These are phyloP conservation scores for Fusarium sp. DNA, from an alignment of 2,329 filamentous ascomycete species.

Conservation along the genomic window DNA sequence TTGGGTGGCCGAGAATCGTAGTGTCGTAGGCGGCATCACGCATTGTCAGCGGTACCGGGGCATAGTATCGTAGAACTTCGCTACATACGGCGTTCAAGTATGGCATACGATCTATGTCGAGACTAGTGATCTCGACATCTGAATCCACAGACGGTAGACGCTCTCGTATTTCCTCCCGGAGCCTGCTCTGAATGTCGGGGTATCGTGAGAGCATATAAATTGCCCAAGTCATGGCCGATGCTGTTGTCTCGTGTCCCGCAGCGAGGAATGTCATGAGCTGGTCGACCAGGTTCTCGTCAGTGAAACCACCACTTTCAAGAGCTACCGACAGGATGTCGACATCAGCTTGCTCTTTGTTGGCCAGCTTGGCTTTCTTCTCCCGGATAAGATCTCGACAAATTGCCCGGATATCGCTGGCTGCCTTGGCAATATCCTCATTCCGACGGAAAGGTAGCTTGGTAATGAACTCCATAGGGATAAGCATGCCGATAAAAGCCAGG, in stretches of 20 bases:
- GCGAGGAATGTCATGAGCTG: slow-evolving; percentile 93
- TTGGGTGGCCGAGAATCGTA: slow-evolving; percentile 72
- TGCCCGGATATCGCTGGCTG: slow-evolving; percentile 72
- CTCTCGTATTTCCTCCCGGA: slow-evolving; percentile 78
- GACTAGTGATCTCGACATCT: slow-evolving; percentile 55
- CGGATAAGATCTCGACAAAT: slow-evolving; percentile 78
- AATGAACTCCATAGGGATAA: slow-evolving; percentile 76
- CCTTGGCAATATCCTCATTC: slow-evolving; percentile 75
- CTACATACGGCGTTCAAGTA: slow-evolving; percentile 86
- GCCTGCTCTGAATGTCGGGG: slow-evolving; percentile 74
- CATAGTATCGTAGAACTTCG: slow-evolving; percentile 81
- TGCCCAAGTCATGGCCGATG: slow-evolving; percentile 82
- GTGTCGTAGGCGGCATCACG: slow-evolving; percentile 77
- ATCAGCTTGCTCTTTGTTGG: slow-evolving; percentile 65
- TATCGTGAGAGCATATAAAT: slow-evolving; percentile 78
- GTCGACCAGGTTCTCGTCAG: slow-evolving; percentile 84
- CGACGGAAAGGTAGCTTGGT: slow-evolving; percentile 76
- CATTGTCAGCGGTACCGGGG: slow-evolving; percentile 79
- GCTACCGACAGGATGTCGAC: slow-evolving; percentile 87
- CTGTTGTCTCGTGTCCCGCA: slow-evolving; percentile 86
- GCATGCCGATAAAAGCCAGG: slow-evolving; percentile 70
- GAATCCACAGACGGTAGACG: slow-evolving; percentile 67
- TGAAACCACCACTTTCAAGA: slow-evolving; percentile 81
- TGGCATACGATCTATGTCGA: slow-evolving; percentile 79
- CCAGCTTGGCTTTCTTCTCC: slow-evolving; percentile 74